Percentiles rank a stretch among this genome's conserved stretches.
Conservation (phyloP, 2,329 filamentous ascomycete species). For the Pseudogymnoascus sp. region DNA sequence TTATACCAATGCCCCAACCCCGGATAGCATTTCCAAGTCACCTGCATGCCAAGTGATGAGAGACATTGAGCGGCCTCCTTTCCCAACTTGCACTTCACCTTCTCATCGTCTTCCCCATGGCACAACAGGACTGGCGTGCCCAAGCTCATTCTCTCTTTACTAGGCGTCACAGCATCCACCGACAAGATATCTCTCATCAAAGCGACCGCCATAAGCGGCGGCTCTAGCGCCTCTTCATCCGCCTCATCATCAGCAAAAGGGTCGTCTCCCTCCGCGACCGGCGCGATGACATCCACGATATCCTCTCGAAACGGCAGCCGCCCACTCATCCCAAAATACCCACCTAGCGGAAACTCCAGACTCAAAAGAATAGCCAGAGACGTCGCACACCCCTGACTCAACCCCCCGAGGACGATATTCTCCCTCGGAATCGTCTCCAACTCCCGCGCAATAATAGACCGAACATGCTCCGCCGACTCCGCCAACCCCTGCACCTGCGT, state of each 20-base stretch:
- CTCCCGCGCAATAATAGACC: constrained; percentile 30
- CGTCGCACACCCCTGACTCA: constrained; percentile 47
- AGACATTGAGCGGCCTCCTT: constrained; percentile 33
- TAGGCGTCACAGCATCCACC: neutral
- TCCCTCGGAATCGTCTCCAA: constrained; percentile 20
- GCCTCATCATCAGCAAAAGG: neutral
- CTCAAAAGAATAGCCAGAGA: constrained; percentile 35
- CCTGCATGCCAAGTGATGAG: constrained; percentile 26
- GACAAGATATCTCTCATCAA: neutral
- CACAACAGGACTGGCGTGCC: neutral
- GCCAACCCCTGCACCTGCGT: constrained; percentile 37
- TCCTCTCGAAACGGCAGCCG: constrained; percentile 35
- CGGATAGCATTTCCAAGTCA: constrained; percentile 34
- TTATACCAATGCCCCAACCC: constrained; percentile 41
- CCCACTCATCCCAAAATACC: constrained; percentile 40
- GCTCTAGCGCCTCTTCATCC: neutral
- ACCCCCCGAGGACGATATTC: constrained; percentile 41
- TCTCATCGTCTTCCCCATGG: neutral
- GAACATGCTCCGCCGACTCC: constrained; percentile 32
- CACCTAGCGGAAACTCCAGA: constrained; percentile 31
- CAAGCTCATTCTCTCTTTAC: neutral
- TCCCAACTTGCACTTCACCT: constrained; percentile 27
- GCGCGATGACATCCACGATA: constrained; percentile 23
- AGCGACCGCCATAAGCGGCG: neutral
- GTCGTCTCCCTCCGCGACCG: neutral